Evolutionary conservation across 768 basidiomycete species (phyloP).

Genomic region (Phlebiopsis flavidoalba): DNA sequence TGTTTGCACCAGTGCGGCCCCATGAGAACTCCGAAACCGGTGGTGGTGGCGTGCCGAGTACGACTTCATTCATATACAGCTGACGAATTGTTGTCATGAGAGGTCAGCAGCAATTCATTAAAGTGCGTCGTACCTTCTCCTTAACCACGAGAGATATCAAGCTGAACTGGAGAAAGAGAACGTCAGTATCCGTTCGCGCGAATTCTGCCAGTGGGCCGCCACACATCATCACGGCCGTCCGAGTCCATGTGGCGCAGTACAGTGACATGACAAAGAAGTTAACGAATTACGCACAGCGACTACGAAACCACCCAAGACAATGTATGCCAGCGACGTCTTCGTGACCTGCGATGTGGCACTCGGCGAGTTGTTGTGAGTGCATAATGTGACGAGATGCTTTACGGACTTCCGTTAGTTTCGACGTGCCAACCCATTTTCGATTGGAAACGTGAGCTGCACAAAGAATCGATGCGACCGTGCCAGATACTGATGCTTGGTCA

Average conservation of each 20-base stretch:
- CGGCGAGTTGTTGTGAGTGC: conserved; percentile 25
- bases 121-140: conserved; percentile 53
- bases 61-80: conserved; percentile 91
- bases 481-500: neutral
- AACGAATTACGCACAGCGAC: conserved; percentile 35
- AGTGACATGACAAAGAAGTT: neutral
- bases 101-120: neutral
- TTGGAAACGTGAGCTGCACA: neutral
- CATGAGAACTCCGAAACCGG: conserved; percentile 54
- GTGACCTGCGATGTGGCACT: conserved; percentile 37
- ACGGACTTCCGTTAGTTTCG: conserved; percentile 25
- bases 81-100: conserved; percentile 18
- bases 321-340: conserved; percentile 50
- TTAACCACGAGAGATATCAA: conserved; percentile 79
- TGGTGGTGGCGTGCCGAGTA: conserved; percentile 88
- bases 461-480: neutral
- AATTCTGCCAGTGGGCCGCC: neutral
- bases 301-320: conserved; percentile 54
- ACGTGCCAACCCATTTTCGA: conserved; percentile 8
- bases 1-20: conserved; percentile 67
- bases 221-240: neutral
- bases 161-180: conserved; percentile 54
- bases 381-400: conserved; percentile 7
- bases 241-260: no score
- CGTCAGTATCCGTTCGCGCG: neutral